Evolutionary conservation across 1,139 yeast species (phyloP).

Genomic region (Blastobotrys ciferrii): DNA sequence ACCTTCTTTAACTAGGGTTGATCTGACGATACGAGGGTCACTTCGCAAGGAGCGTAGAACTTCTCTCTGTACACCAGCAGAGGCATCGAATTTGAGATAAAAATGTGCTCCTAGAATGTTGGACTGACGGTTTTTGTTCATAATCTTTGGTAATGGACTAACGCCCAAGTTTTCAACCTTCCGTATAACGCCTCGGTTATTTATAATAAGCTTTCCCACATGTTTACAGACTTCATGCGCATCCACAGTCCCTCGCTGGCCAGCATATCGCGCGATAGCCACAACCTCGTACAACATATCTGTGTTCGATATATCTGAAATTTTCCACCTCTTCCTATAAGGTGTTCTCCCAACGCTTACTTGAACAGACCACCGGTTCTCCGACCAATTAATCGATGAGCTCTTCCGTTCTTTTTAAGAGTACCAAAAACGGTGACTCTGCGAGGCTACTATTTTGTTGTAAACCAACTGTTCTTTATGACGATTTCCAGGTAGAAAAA

Average conservation of each 20-base stretch:
- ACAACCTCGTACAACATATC: constrained; percentile 84
- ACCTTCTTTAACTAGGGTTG: constrained; percentile 68
- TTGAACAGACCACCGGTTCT: too few relatives aligned
- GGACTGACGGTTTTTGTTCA: constrained; percentile 81
- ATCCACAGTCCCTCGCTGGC: constrained; percentile 34
- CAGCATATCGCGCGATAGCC: constrained; percentile 69
- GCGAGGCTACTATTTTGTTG: too few relatives aligned
- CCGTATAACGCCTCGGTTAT: constrained; percentile 90
- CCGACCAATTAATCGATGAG: too few relatives aligned
- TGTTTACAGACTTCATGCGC: constrained; percentile 64
- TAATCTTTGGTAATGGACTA: constrained; percentile 72
- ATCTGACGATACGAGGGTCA: constrained; percentile 88
- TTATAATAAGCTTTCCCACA: constrained; percentile 76
- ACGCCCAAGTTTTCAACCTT: constrained; percentile 78
- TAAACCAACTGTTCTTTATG: too few relatives aligned
- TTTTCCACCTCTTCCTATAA: not conserved
- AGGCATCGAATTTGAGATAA: constrained; percentile 79
- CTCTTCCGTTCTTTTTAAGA: too few relatives aligned
- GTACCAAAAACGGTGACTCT: too few relatives aligned
- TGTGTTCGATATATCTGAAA: not conserved
- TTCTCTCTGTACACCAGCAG: constrained; percentile 83
- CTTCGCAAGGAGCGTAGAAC: constrained; percentile 73
- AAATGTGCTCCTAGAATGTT: constrained; percentile 91
- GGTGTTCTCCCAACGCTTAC: too few relatives aligned
- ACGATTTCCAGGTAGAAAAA: too few relatives aligned